Percentiles rank a stretch among this genome's conserved stretches.
These are phyloP conservation scores for Phytophthora ohioensis DNA, from an alignment of 352 stramenopile species.

Conservation along the genomic window DNA sequence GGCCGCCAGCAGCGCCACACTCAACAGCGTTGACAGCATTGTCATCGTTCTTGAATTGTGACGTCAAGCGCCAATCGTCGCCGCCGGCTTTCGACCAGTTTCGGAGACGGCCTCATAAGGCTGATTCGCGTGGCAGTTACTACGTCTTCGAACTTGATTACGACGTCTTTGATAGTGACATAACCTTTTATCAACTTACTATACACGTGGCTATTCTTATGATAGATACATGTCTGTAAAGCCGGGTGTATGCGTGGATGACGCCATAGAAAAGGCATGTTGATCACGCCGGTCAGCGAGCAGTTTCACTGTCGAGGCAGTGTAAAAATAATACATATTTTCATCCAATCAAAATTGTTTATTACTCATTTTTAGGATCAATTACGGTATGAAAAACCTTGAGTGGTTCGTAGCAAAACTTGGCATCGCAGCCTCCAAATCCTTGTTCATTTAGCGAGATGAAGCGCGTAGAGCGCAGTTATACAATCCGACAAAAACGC, in stretches of 20 bases:
- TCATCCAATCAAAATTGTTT: too few species aligned
- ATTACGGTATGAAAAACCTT: too few species aligned
- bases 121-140: constrained; percentile 3
- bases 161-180: neutral
- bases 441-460: too few species aligned
- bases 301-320: constrained; percentile 23
- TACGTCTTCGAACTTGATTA: neutral
- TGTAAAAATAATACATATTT: too few species aligned
- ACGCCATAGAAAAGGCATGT: neutral
- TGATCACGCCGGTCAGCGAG: neutral
- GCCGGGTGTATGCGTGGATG: constrained; percentile 6
- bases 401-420: too few species aligned
- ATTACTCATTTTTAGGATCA: too few species aligned
- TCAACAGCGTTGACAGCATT: constrained; percentile 13
- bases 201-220: neutral
- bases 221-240: constrained; percentile 10
- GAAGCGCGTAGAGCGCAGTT: too few species aligned
- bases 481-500: too few species aligned
- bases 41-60: constrained; percentile 8
- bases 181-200: neutral
- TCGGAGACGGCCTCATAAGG: neutral
- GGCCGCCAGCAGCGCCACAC: neutral
- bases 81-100: constrained; percentile 24
- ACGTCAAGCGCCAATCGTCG: constrained; percentile 26
- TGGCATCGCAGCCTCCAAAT: too few species aligned